A percentile compares a stretch with the other conserved stretches of the same genome.
Evolutionary conservation across 768 basidiomycete genomes (phyloP).

Genomic region (Tephrocybe sp.): DNA sequence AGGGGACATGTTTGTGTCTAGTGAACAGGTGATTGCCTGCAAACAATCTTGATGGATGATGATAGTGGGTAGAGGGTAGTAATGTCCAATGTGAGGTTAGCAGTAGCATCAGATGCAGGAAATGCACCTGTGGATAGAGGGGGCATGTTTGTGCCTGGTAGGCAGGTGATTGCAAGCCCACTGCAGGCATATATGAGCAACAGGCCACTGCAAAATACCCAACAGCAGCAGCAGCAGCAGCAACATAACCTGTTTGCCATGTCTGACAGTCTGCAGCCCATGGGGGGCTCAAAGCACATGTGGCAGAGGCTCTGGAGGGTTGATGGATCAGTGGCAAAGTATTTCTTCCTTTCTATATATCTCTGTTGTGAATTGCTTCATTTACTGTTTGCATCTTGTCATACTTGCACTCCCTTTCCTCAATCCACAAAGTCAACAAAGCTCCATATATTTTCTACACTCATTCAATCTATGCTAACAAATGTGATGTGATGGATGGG

Average conservation of each 20-base stretch:
- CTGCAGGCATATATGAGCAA: conserved; percentile 68
- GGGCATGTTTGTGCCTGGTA: conserved; percentile 42
- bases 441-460: no score
- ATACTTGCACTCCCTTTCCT: no score
- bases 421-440: no score
- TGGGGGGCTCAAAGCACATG: conserved; percentile 53
- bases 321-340: conserved; percentile 74
- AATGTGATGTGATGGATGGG: no score
- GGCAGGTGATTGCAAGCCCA: conserved; percentile 66
- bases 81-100: conserved; percentile 76
- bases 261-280: conserved; percentile 38
- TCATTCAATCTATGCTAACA: no score
- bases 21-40: conserved; percentile 43
- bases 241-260: conserved; percentile 45
- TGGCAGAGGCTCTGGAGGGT: conserved; percentile 37
- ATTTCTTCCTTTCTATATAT: not conserved
- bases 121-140: conserved; percentile 32
- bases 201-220: conserved; percentile 33
- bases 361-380: conserved; percentile 9
- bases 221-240: conserved; percentile 30
- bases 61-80: no score
- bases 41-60: no score
- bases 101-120: conserved; percentile 42
- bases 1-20: conserved; percentile 41
- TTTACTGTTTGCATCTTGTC: conserved; percentile 3